Conservation (phyloP, 1,284 basidiomycete genomes). For the Trametes sp. region DNA sequence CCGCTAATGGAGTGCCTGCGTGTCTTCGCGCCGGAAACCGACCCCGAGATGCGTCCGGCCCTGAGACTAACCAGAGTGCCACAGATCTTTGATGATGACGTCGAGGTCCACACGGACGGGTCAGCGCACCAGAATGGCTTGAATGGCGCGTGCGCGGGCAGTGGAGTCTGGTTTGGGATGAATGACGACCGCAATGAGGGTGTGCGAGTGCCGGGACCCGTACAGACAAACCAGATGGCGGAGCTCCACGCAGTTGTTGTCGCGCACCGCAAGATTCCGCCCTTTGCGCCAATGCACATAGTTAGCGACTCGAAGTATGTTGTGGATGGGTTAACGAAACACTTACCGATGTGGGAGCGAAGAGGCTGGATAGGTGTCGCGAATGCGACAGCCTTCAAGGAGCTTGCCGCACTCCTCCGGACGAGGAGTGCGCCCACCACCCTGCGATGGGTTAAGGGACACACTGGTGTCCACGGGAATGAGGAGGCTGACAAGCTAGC, state of each 20-base stretch:
- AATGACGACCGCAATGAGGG: neutral
- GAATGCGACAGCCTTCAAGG: neutral
- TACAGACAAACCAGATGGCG: neutral
- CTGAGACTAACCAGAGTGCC: neutral
- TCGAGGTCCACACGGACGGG: neutral
- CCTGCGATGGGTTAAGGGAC: conserved; percentile 39
- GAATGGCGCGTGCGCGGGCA: neutral
- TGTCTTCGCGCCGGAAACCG: neutral
- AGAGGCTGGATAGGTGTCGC: conserved; percentile 6
- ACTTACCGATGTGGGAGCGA: conserved; percentile 6
- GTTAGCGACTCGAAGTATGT: neutral
- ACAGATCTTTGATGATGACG: neutral
- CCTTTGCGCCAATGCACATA: neutral
- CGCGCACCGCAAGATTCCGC: neutral
- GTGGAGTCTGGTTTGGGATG: neutral
- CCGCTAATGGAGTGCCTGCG: neutral
- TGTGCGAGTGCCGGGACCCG: neutral
- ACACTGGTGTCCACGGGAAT: conserved; percentile 25
- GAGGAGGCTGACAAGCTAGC: conserved; percentile 32
- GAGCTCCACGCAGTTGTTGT: neutral
- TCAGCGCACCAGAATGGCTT: neutral
- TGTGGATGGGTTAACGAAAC: neutral
- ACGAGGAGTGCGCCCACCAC: conserved; percentile 22
- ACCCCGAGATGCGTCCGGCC: neutral
- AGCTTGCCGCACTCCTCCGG: conserved; percentile 16